Percentiles rank a stretch among this genome's conserved stretches.
Evolutionary conservation across 2,329 filamentous ascomycete genomes (phyloP).

Genomic region (Hypocreales sp.): DNA sequence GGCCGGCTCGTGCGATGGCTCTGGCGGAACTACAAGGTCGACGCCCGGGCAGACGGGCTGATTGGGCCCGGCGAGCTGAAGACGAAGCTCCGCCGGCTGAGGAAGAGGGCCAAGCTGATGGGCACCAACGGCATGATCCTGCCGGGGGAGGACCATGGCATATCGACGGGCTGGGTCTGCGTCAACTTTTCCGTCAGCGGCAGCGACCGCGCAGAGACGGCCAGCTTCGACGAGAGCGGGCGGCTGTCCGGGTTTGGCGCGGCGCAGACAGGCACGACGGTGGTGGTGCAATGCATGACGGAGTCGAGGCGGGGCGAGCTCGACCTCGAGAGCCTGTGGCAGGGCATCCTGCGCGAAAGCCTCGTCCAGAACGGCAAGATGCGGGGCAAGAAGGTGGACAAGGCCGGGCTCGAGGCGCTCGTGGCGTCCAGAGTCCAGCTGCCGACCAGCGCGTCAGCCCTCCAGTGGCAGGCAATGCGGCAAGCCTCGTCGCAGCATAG

Average conservation of each 20-base stretch:
- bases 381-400: slow-evolving; percentile 10
- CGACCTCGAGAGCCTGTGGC: slow-evolving; percentile 37
- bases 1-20: slow-evolving; percentile 84
- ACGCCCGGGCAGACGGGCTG: slow-evolving; percentile 71
- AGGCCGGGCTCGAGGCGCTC: slow-evolving; percentile 13
- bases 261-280: slow-evolving; percentile 28
- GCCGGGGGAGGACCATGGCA: slow-evolving; percentile 61
- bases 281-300: slow-evolving; percentile 44
- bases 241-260: slow-evolving; percentile 66
- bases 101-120: slow-evolving; percentile 66
- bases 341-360: slow-evolving; percentile 20
- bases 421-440: slow-evolving; percentile 17
- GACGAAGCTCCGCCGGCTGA: slow-evolving; percentile 65
- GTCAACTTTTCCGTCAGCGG: slow-evolving; percentile 69
- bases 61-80: slow-evolving; percentile 85
- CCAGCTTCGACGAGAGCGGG: slow-evolving; percentile 29
- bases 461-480: slow-evolving; percentile 19
- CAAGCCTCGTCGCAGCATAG: slow-evolving; percentile 18
- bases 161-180: slow-evolving; percentile 91
- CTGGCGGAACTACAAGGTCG: slow-evolving; percentile 53
- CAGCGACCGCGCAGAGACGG: slow-evolving; percentile 29
- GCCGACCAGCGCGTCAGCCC: slow-evolving; percentile 12
- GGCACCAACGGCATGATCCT: slow-evolving; percentile 54
- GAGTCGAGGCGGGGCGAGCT: slow-evolving; percentile 35
- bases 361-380: slow-evolving; percentile 15